Base-by-base conservation (phyloP, 306 rosid species). In the Acmispon strigosus region DNA sequence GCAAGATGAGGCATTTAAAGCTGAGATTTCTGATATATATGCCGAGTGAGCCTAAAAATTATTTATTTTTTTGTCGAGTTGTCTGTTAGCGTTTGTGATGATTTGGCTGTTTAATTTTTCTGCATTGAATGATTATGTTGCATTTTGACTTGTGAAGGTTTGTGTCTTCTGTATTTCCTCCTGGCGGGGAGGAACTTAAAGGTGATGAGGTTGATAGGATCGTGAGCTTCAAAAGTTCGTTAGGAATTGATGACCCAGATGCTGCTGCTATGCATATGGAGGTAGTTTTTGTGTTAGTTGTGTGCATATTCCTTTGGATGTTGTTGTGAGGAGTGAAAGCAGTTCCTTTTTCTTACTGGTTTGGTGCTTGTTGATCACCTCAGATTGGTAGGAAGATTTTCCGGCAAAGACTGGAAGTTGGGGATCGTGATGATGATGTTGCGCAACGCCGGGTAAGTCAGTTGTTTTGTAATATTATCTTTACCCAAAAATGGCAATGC, bases 211-310 rank as follows among this genome's bases (percentile, higher is more conserved):
- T 78, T 16, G 91, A 87, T 37, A 87, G 82, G 52, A 95, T 95
- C 8, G 58, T 83, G 53, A 86, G 20, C 55, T 89, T 95, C 71
- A 95, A 89, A 75, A 95, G 76, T 52, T 89, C 97, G 48, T 60
- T 95, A 78, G 99, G 92, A 45, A 86, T 95, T 74, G 97, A 95
- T 77, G 99, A 95, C 45, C 96, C 99, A 0, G 99, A 95, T 71
- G 97, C 99, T 42, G 99, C 99, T 68, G 44, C 84, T 37, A 92
- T 91, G 97, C 99, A 95, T 82, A 91, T 95, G 87, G 99, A 95
- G 92, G 99, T 91, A 75, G 69, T 45, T 76, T 59, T 69, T 63
- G 16, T 44, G 7, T 68, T 62, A 18, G 9, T 72, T 70, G 10
- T 70, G 10, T 37, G 49, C 49, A 13, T 44, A n/a, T 44, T 10